These are phyloP conservation scores for Colletotrichum navitas DNA, from an alignment of 2,329 filamentous ascomycete genomes.

Conservation along the genomic window DNA sequence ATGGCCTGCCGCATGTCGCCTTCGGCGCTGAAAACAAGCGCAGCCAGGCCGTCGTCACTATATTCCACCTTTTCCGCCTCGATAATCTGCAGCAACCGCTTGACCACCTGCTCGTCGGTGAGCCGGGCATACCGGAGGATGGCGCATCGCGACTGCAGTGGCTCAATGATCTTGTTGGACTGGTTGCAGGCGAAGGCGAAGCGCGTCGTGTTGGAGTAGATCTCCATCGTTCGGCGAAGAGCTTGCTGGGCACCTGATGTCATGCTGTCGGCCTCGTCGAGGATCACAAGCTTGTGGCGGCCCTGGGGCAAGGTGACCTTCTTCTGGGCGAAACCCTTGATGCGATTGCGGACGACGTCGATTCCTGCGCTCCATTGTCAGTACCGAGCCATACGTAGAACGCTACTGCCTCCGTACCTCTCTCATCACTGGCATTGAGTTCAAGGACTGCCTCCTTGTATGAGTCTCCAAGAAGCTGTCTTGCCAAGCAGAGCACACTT, in stretches of 20 bases:
- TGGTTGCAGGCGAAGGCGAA: conserved; percentile 99
- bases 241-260: conserved; percentile 97
- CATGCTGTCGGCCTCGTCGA: conserved; percentile 99
- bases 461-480: conserved; percentile 89
- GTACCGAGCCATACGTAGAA: conserved; percentile 52
- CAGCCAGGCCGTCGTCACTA: conserved; percentile 92
- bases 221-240: conserved; percentile 96
- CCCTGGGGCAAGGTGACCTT: conserved; percentile 95
- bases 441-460: conserved; percentile 99
- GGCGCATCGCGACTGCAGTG: conserved; percentile 95
- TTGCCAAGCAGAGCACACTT: conserved; percentile 90
- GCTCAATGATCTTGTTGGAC: conserved; percentile 99
- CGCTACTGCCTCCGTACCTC: conserved; percentile 73
- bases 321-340: conserved; percentile 99
- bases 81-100: conserved; percentile 90
- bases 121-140: conserved; percentile 94
- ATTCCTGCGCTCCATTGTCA: conserved; percentile 70
- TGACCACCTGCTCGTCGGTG: conserved; percentile 92
- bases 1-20: conserved; percentile 99
- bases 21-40: conserved; percentile 96
- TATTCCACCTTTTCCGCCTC: conserved; percentile 91
- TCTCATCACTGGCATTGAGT: conserved; percentile 95
- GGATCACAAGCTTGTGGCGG: conserved; percentile 94
- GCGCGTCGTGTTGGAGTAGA: conserved; percentile 94
- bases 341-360: conserved; percentile 95